Evolutionary conservation across 192 early-diverging fungal species (phyloP).

Genomic region (Thamnidium elegans): DNA sequence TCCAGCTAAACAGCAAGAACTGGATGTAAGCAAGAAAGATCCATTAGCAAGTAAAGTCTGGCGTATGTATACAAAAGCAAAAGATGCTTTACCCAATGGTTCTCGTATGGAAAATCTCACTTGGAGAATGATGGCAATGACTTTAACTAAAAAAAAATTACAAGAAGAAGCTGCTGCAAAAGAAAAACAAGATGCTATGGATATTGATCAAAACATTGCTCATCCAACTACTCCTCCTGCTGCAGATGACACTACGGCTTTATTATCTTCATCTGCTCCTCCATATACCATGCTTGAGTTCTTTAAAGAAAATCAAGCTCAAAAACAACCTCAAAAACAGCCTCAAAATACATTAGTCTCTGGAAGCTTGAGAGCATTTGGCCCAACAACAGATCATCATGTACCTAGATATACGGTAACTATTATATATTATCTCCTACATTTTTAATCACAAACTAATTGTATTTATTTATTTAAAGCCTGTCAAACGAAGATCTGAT

Average conservation of each 20-base stretch:
- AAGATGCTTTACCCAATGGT: slow-evolving; percentile 73
- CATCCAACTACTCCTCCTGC: slow-evolving; percentile 19
- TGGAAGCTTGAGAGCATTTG: slow-evolving; percentile 22
- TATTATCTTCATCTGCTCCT: slow-evolving; percentile 34
- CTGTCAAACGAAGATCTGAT: slow-evolving; percentile 15
- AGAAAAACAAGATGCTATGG: neutral
- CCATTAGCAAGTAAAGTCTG: slow-evolving; percentile 60
- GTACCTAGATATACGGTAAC: neutral
- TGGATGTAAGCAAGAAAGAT: slow-evolving; percentile 31
- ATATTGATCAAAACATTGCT: neutral
- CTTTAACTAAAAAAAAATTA: slow-evolving; percentile 41
- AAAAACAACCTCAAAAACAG: neutral
- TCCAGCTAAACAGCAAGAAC: neutral
- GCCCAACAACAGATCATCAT: too few species aligned
- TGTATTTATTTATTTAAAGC: slow-evolving; percentile 1
- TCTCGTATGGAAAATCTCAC: slow-evolving; percentile 77
- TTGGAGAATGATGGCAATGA: slow-evolving; percentile 82
- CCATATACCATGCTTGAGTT: slow-evolving; percentile 33
- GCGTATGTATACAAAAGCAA: slow-evolving; percentile 77
- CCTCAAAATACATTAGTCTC: slow-evolving; percentile 19
- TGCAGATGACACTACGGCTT: slow-evolving; percentile 29
- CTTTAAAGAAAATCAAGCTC: slow-evolving; percentile 11
- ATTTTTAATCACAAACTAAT: too few species aligned
- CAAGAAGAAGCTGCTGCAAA: neutral
- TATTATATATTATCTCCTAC: too few species aligned